Base-by-base conservation (phyloP, 768 basidiomycete species). In the Rhodosporidiobolus sp. region DNA sequence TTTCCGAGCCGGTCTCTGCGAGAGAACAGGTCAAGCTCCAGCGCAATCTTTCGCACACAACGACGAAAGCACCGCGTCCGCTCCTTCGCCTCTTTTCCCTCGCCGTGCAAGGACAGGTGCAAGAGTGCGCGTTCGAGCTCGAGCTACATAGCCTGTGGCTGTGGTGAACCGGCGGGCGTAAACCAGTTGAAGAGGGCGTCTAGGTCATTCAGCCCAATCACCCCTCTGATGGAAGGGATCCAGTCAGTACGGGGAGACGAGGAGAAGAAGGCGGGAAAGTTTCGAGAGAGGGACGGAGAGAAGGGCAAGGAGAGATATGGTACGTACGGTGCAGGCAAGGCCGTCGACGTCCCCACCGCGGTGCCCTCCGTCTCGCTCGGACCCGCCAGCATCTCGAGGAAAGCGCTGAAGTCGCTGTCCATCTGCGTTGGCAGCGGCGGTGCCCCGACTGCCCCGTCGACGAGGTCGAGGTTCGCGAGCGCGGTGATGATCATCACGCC, bases 381-480 rank as follows among this genome's bases (percentile, higher is more conserved):
- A 0, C 38, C 63, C 26, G 50, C 63, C 22, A 64, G 63, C 53
- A 46, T 45, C 53, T 64, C 63, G n/a, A 64, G n/a, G n/a, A 64
- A 64, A 10, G 14, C 35, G 8, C 53, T 17, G 16, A 64, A 64
- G 53, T 64, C 63, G 38, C 9, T 35, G 28, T 64, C 63, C 17
- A 1, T 34, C 20, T 10, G 24, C 49, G 2, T 17, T 1, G 24
- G 48, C 5, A 43, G 8, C 38, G 38, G 38, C 38, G 38, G 38
- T 14, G 38, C 38, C 38, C 38, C 38, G 17, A 30, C n/a, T 20
- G 32, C 34, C 4, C 12, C 24, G 24, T 20, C 10, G n/a, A 4
- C 9, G 1, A 9, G 19, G 10, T 54, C 38, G 35, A 64, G 38
- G 22, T 43, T 32, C 17, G 63, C 63, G 52, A 64, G 52, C 4